Evolutionary conservation across 441 rosid genomes (phyloP), one percentile per base, ranked within the genome.

Genomic region (Pelargonium citronellum): DNA sequence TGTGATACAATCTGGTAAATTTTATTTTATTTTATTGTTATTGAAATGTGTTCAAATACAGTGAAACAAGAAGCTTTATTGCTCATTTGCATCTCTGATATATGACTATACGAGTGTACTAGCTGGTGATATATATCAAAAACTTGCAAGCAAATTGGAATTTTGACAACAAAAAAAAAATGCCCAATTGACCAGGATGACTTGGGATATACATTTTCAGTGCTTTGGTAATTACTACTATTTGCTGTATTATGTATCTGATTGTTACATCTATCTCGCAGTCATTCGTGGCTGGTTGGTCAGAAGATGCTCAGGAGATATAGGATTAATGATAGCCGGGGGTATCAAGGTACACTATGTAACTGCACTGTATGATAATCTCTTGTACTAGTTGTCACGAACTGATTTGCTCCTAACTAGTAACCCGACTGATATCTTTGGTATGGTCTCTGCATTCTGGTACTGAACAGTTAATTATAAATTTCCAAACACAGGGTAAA

Each of bases 211-310:
- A 69, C 58, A 34, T 69, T 27, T 27, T 2, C 34, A 57, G 49
- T 16, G 20, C 47, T 69, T 8, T 15, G 62, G 8, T 8, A 13
- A 68, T 15, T 1, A 15, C 0, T 51, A 51, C 5, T 30, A 30
- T 30, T 62, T 62, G 5, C 9, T 67, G 51, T 30, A 53, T 27
- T 16, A 41, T 53, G 22, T 62, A 47, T n/a, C 17, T 65, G 24
- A 39, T 67, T 66, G 57, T 55, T 2, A 47, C 47, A 41, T 30
- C 15, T 67, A 51, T 74, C 19, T 53, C 83, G 83, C 84, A 95
- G 99, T 65, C 67, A 82, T 92, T 77, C 99, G 99, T 66, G 99
- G 98, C 70, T 91, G 94, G 91, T 76, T 92, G 87, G 96, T 89
- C 72, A 85, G 99, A 86, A 86, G 91, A 84, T 95, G 95, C 82